phyloP scores from a whole-genome alignment of 768 basidiomycete genomes.

The Roridomyces roridus region DNA sequence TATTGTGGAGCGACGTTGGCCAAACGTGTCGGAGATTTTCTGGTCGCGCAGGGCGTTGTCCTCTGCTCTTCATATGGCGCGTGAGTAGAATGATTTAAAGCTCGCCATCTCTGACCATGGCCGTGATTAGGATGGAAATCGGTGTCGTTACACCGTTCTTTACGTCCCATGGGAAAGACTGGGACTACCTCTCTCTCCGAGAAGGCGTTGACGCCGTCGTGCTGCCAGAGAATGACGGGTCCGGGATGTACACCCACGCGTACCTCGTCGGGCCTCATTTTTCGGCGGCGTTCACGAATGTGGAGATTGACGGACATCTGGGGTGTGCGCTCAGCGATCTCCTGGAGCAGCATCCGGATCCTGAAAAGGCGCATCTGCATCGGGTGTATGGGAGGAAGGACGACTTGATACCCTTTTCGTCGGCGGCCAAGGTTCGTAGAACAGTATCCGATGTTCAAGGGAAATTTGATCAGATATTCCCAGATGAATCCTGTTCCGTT shows the following conservation, averaged over 20 bases:
- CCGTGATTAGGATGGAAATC: constrained; percentile 4
- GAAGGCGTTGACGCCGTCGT: background rate
- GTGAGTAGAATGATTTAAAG: background rate
- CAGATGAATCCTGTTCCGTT: constrained; percentile 12
- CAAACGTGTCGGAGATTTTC: constrained; percentile 12
- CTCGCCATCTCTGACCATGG: background rate
- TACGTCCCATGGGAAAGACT: constrained; percentile 3
- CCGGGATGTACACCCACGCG: constrained; percentile 6
- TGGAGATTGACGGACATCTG: background rate
- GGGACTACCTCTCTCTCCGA: constrained; percentile 9
- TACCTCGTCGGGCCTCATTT: constrained; percentile 1
- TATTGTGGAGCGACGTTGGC: constrained; percentile 8
- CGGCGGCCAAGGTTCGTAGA: constrained; percentile 1
- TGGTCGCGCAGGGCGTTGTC: background rate
- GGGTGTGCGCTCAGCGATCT: constrained; percentile 11
- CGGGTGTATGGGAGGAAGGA: constrained; percentile 16
- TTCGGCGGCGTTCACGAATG: background rate
- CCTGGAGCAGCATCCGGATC: constrained; percentile 19
- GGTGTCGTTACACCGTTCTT: constrained; percentile 4
- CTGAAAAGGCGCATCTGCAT: constrained; percentile 5
- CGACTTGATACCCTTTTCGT: constrained; percentile 1
- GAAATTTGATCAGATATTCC: background rate
- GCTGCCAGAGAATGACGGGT: constrained; percentile 10
- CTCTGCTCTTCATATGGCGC: constrained; percentile 11
- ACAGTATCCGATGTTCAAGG: too few species aligned